These are phyloP conservation scores for Phytophthora boehmeriae DNA, from an alignment of 352 stramenopile genomes.

Conservation along the genomic window DNA sequence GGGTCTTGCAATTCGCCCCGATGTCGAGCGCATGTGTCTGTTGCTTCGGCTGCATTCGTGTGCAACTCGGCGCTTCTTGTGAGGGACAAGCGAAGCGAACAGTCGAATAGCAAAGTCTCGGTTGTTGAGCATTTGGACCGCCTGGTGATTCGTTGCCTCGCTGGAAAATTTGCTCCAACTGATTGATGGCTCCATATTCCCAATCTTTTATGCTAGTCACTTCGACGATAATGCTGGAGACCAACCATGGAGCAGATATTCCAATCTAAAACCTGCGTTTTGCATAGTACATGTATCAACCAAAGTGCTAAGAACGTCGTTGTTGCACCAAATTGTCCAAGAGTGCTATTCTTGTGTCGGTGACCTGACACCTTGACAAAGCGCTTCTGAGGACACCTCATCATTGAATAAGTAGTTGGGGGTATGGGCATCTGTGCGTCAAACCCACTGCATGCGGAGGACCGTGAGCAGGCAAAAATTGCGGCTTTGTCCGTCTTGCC, in stretches of 20 bases:
- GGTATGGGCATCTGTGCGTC: constrained; percentile 22
- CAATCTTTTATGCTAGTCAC: constrained; percentile 90
- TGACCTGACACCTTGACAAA: too few species aligned
- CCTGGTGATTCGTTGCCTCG: constrained; percentile 36
- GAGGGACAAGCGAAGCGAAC: constrained; percentile 91
- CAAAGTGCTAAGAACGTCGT: constrained; percentile 1
- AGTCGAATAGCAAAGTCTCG: constrained; percentile 91
- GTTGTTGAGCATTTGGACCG: constrained; percentile 87
- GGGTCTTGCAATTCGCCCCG: constrained; percentile 84
- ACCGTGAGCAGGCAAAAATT: constrained; percentile 45
- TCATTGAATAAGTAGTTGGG: too few species aligned
- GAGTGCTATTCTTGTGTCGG: constrained; percentile 15
- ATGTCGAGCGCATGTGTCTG: constrained; percentile 34
- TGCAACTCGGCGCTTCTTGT: constrained; percentile 48
- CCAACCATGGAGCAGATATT: constrained; percentile 90
- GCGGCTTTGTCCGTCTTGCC: constrained; percentile 54
- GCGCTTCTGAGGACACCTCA: too few species aligned
- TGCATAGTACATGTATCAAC: too few species aligned
- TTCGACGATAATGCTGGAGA: constrained; percentile 90
- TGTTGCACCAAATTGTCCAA: not conserved
- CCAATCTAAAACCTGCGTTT: not conserved
- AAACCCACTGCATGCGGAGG: constrained; percentile 18
- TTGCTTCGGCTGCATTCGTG: constrained; percentile 16
- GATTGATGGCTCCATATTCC: constrained; percentile 94
- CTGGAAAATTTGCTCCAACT: constrained; percentile 82